Evolutionary conservation across 1,284 basidiomycete species (phyloP), one percentile per base, ranked within the genome.

Genomic region (Phylloporus sp.): DNA sequence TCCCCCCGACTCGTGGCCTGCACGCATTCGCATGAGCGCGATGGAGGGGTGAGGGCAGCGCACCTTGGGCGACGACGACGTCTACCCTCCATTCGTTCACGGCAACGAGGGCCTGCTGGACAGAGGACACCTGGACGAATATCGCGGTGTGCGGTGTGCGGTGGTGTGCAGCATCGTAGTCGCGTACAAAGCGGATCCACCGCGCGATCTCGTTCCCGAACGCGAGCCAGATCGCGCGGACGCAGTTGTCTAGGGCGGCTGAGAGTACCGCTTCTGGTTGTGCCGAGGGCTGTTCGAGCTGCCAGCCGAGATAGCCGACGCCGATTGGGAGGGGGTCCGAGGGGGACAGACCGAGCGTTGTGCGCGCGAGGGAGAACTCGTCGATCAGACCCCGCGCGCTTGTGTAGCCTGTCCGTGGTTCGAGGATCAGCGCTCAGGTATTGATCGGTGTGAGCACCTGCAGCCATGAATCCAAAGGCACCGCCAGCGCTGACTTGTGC

Each of bases 51-150:
- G 58, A 43, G 49, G 67, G 55, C 25, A 15, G 61, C 66, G 27
- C 71, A 91, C 92, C 92, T 89, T 94, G 93, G 19, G 86, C 90
- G n/a, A 94, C 88, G 64, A 94, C 78, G 61, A 90, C 86, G 78
- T 94, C 92, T 12, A 82, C 88, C 72, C 88, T 85, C 88, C 89
- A 91, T 37, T 88, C 83, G 47, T 87, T 80, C 25, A 83, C 77
- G 17, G 92, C 92, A 56, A 79, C 68, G 25, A 84, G 77, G 19
- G 89, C 90, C 69, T 92, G 86, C 68, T 87, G 79, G 12, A 86
- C 81, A 41, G 89, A 88, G 59, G 84, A 84, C 27, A 92, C 82
- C 70, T 89, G 89, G 10, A 90, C 83, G 74, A 93, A 92, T 41
- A 94, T 81, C 56, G 85, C 78, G 1, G 89, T 90, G 74, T 77